Evolutionary conservation across 306 rosid species (phyloP), one percentile per base, ranked within the genome.

Genomic region (Lablab purpureus): DNA sequence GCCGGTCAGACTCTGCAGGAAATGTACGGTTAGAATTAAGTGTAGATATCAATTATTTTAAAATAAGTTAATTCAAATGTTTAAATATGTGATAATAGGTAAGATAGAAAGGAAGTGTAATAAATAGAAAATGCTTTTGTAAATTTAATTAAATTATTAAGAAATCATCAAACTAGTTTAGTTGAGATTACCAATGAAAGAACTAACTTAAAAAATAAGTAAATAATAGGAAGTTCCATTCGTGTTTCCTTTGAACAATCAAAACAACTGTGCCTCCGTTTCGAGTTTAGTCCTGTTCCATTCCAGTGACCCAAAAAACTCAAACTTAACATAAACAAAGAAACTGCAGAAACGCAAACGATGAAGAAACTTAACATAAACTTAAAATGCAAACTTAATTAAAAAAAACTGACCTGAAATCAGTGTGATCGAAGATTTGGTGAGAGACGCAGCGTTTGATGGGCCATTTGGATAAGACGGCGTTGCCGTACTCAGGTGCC

Each of bases 401-500:
- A 59, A 13, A 27, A 12, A 34, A 34, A n/a, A 36, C 2, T 0
- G 17, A 68, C 99, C 97, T 91, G 90, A 95, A 77, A 90, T 95
- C 99, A 14, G 93, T 71, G 73, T 91, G 85, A 80, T 95, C 96
- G 43, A 85, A 92, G 86, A 95, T 84, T 78, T 92, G 88, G 73
- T 86, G 82, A 34, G 89, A 87, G 68, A 80, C 87, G 75, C 85
- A 92, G 0, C 89, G 83, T 71, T 86, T 95, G 23, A 95, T 95
- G 37, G 99, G 99, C 97, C 97, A 95, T 68, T 87, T 90, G 0
- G 99, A 95, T 83, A 95, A 80, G 34, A 95, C 88, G 47, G 99
- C 98, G 65, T 91, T 95, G 71, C 99, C 99, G 71, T 88, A 95
- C 78, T 95, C 90, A 18, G 99, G 99, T 23, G 99, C 99, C 99